Evolutionary conservation across 441 rosid genomes (phyloP), one percentile per base, ranked within the genome.

Genomic region (Bruguiera hainesii): DNA sequence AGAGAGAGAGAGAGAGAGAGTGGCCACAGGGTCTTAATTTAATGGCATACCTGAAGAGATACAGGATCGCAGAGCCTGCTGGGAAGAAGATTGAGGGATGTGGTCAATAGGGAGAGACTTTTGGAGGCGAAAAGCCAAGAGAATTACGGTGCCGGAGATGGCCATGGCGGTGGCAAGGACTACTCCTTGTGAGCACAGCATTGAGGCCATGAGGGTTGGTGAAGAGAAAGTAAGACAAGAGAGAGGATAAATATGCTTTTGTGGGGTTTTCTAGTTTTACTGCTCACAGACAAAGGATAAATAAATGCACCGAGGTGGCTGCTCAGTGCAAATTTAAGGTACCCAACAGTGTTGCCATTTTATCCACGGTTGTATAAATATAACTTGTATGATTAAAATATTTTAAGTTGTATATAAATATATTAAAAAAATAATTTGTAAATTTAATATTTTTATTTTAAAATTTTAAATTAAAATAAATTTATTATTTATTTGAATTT

Each of bases 111-210:
- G 73, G 18, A 64, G 39, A 6, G 80, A 56, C 61, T 82, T 86
- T 75, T 86, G 90, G 61, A 81, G 84, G 70, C 87, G 85, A 35
- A 84, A 39, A 66, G 91, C 88, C 4, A 86, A 80, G 64, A 86
- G 83, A 59, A 86, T 75, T 52, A 86, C 79, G 30, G 91, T 84
- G 70, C 91, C 89, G 50, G 91, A 86, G 66, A 86, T 76, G 6
- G 89, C 88, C 88, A 86, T 84, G 79, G 89, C 89, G 0, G 88
- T 84, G 66, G 89, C 91, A 6, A 86, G 66, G 56, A 76, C 83
- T 66, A 76, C 72, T 0, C 85, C 86, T 16, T 85, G 90, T 23
- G 86, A 80, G 70, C 76, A 71, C 65, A 80, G 69, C 13, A 71
- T 64, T 3, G 88, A 69, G 65, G 84, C 51, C 84, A 82, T 83